Evolutionary conservation across 441 rosid species (phyloP).

Genomic region (Gossypium laxum): DNA sequence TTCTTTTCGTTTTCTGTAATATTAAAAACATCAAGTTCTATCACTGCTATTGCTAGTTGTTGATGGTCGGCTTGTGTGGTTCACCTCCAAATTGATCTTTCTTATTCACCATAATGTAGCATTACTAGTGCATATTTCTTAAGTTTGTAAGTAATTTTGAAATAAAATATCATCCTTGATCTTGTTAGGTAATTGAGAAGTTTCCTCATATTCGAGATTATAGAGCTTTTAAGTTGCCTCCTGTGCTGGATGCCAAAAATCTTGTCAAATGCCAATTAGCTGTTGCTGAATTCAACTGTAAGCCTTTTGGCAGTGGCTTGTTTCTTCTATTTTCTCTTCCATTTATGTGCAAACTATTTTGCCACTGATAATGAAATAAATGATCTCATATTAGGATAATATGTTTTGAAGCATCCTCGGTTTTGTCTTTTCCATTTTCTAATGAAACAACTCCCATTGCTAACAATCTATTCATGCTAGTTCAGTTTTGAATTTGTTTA

Average conservation of each 20-base stretch:
- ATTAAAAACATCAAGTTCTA: neutral
- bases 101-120: neutral
- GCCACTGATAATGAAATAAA: neutral
- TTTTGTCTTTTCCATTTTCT: neutral
- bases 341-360: neutral
- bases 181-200: constrained; percentile 56
- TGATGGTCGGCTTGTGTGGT: neutral
- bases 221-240: constrained; percentile 54
- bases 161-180: neutral
- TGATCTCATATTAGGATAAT: neutral
- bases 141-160: neutral
- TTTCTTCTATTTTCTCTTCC: neutral
- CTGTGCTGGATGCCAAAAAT: constrained; percentile 35
- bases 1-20: neutral
- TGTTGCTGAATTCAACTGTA: constrained; percentile 50
- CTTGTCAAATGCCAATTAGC: constrained; percentile 78
- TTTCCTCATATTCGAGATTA: constrained; percentile 73
- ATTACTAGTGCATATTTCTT: neutral
- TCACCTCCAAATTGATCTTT: neutral
- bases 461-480: neutral
- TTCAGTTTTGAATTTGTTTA: neutral
- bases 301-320: constrained; percentile 16
- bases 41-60: neutral
- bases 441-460: neutral
- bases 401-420: neutral